A percentile compares a stretch with the other conserved stretches of the same genome.
phyloP scores from a whole-genome alignment of 2,329 filamentous ascomycete genomes.

The Apiospora arundinis region DNA sequence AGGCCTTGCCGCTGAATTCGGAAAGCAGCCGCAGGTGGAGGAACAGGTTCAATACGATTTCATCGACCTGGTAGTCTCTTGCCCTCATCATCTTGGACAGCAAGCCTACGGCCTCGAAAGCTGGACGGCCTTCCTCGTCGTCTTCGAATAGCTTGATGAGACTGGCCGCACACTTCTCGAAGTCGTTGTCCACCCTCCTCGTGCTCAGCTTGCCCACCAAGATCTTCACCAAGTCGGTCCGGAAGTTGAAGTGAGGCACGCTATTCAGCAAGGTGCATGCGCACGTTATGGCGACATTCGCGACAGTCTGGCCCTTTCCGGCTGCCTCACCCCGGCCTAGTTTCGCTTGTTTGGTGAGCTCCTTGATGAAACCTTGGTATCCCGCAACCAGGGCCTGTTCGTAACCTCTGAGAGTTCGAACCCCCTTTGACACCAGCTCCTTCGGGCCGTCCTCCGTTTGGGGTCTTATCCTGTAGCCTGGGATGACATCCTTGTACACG shows the following conservation, averaged over 20 bases:
- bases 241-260: conserved; percentile 97
- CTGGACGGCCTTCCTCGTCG: conserved; percentile 88
- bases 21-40: conserved; percentile 86
- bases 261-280: conserved; percentile 79
- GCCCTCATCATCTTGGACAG: conserved; percentile 96
- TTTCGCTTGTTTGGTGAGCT: conserved; percentile 73
- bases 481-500: conserved; percentile 95
- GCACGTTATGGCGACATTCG: conserved; percentile 82
- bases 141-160: conserved; percentile 82
- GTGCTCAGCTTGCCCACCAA: conserved; percentile 82
- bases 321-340: conserved; percentile 46
- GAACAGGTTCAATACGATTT: conserved; percentile 88
- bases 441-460: conserved; percentile 75
- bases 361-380: conserved; percentile 85
- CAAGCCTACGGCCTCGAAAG: conserved; percentile 83
- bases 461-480: conserved; percentile 92
- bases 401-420: conserved; percentile 80
- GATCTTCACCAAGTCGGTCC: conserved; percentile 85
- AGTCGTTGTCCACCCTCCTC: conserved; percentile 74
- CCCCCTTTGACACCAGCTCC: conserved; percentile 90
- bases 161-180: conserved; percentile 76
- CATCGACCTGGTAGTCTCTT: conserved; percentile 81
- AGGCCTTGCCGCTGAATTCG: conserved; percentile 86
- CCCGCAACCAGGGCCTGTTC: conserved; percentile 86
- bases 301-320: conserved; percentile 57